Conservation (phyloP, 164 flowering plant species). For the Vitis rupestris region DNA sequence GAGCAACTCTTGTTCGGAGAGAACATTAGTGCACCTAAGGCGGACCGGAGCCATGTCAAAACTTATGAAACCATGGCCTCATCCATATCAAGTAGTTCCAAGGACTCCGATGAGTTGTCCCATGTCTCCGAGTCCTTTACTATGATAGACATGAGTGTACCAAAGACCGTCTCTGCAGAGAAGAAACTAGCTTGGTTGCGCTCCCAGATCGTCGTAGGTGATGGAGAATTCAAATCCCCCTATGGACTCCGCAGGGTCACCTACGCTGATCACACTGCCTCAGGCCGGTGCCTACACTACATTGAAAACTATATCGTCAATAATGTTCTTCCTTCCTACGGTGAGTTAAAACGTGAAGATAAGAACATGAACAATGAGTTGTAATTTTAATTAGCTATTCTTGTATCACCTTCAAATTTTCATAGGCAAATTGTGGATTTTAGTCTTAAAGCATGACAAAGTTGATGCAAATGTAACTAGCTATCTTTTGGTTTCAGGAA, state of each 20-base stretch:
- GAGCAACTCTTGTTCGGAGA: neutral
- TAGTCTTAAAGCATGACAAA: no score
- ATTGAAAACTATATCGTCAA: constrained; percentile 45
- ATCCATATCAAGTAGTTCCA: no score
- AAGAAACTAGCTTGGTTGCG: constrained; percentile 44
- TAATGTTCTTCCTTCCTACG: constrained; percentile 55
- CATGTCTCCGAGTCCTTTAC: neutral
- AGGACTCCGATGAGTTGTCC: no score
- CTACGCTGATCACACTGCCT: constrained; percentile 64
- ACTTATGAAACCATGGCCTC: no score
- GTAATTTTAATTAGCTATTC: no score
- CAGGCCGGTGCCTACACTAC: constrained; percentile 49
- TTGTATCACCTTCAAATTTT: no score
- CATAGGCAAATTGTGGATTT: no score
- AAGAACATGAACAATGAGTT: neutral
- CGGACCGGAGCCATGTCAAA: neutral
- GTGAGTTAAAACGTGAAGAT: constrained; percentile 18
- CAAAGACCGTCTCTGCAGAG: constrained; percentile 14
- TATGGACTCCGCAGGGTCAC: constrained; percentile 46
- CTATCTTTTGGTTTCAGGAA: constrained; percentile 32
- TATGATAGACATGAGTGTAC: constrained; percentile 17
- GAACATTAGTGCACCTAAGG: neutral
- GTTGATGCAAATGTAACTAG: no score
- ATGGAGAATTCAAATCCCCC: constrained; percentile 38
- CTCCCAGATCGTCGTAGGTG: constrained; percentile 45